Evolutionary conservation across 1,284 basidiomycete species (phyloP).

Genomic region (Moniliophthora roreri): DNA sequence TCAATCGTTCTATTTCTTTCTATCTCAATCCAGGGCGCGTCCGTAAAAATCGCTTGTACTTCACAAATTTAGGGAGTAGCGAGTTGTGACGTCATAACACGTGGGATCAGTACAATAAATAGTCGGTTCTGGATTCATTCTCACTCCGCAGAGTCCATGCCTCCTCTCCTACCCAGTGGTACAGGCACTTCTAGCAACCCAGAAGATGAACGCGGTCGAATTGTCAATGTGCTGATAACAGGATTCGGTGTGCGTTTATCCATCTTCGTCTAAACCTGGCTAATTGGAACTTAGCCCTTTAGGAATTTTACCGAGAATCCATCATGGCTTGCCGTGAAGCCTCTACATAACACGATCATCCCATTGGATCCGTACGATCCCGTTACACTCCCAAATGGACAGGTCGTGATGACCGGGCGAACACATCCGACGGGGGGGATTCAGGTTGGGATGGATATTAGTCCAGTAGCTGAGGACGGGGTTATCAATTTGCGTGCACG

Average conservation of each 20-base stretch:
- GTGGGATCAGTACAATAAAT: too few species aligned
- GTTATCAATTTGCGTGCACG: too few species aligned
- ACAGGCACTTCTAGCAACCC: background rate
- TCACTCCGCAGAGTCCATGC: too few species aligned
- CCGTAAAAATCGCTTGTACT: too few species aligned
- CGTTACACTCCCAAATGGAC: constrained; percentile 8
- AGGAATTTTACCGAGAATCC: constrained; percentile 48
- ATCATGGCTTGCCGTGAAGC: constrained; percentile 54
- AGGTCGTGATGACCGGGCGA: constrained; percentile 7
- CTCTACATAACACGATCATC: constrained; percentile 49
- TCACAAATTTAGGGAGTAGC: too few species aligned
- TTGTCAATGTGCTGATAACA: constrained; percentile 20
- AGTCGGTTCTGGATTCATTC: too few species aligned
- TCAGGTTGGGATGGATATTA: background rate
- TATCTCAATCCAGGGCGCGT: too few species aligned
- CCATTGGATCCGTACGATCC: constrained; percentile 13
- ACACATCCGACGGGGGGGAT: background rate
- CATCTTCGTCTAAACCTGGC: background rate
- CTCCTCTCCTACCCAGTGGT: too few species aligned
- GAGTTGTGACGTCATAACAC: too few species aligned
- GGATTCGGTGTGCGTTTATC: constrained; percentile 22
- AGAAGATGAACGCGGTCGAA: background rate
- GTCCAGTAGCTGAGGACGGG: background rate
- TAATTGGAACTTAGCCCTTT: constrained; percentile 41
- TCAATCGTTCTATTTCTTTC: too few species aligned